Conservation (phyloP, 1,284 basidiomycete species). For the Fomitopsis pinicola region DNA sequence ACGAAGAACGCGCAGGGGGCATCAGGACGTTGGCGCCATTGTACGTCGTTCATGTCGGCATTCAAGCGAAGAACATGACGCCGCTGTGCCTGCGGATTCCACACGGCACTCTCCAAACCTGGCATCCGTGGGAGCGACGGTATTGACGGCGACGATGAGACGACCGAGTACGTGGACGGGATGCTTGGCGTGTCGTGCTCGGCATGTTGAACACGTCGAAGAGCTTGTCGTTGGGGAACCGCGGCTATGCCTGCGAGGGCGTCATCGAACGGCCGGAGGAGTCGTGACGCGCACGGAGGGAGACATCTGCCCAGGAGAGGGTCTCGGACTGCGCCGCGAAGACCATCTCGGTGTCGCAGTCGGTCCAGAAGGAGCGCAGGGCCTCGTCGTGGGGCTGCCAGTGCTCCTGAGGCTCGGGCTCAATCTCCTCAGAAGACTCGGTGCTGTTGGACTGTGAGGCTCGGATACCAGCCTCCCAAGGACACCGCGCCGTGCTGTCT, state of each 20-base stretch:
- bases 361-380: slow-evolving; percentile 49
- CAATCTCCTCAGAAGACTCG: slow-evolving; percentile 16
- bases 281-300: slow-evolving; percentile 9
- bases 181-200: slow-evolving; percentile 24
- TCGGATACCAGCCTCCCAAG: slow-evolving; percentile 73
- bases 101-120: slow-evolving; percentile 36
- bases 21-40: slow-evolving; percentile 48
- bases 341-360: slow-evolving; percentile 60
- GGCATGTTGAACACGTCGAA: slow-evolving; percentile 22
- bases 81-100: slow-evolving; percentile 33
- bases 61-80: slow-evolving; percentile 41
- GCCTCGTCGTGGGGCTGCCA: slow-evolving; percentile 26
- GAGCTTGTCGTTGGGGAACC: slow-evolving; percentile 22
- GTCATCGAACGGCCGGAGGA: slow-evolving; percentile 24
- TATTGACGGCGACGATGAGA: slow-evolving; percentile 27
- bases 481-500: slow-evolving; percentile 78
- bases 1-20: slow-evolving; percentile 50
- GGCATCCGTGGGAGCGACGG: slow-evolving; percentile 39
- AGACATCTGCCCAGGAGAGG: slow-evolving; percentile 33
- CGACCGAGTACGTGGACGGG: slow-evolving; percentile 25
- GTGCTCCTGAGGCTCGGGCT: slow-evolving; percentile 21
- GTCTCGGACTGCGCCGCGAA: slow-evolving; percentile 43
- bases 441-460: slow-evolving; percentile 42
- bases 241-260: slow-evolving; percentile 19
- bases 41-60: slow-evolving; percentile 55